Conservation (phyloP, 495 filamentous ascomycete genomes). For the Gamarada debralockiae region DNA sequence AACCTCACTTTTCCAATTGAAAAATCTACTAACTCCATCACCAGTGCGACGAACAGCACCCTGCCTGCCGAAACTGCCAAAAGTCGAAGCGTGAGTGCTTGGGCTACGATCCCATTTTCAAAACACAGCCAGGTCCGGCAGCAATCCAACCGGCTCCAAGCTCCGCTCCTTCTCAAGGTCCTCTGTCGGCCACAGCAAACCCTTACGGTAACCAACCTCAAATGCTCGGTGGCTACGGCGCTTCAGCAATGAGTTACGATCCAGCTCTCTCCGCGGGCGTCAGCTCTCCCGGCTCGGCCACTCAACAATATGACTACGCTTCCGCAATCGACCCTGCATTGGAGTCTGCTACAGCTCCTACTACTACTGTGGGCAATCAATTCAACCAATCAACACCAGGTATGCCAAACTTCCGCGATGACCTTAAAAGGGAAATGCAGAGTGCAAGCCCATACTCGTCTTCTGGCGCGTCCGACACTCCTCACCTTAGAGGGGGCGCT, state of each 20-base stretch:
- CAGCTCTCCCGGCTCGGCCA: slow-evolving; percentile 52
- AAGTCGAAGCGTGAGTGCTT: slow-evolving; percentile 97
- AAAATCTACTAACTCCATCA: slow-evolving; percentile 3
- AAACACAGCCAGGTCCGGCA: slow-evolving; percentile 73
- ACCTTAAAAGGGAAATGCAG: slow-evolving; percentile 29
- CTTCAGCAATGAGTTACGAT: slow-evolving; percentile 31
- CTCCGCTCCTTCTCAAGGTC: slow-evolving; percentile 24
- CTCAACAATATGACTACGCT: slow-evolving; percentile 65
- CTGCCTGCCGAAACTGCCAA: slow-evolving; percentile 92
- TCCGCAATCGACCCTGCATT: slow-evolving; percentile 74
- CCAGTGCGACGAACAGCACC: slow-evolving; percentile 95
- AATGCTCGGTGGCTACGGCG: slow-evolving; percentile 33
- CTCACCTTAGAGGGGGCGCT: slow-evolving; percentile 39
- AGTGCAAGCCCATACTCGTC: slow-evolving; percentile 39
- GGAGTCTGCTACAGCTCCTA: slow-evolving; percentile 38
- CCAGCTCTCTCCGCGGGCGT: slow-evolving; percentile 33
- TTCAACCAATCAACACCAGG: slow-evolving; percentile 21
- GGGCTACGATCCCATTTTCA: slow-evolving; percentile 98
- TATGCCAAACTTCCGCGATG: slow-evolving; percentile 29
- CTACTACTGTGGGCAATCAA: neutral
- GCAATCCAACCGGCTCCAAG: slow-evolving; percentile 66
- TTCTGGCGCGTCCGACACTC: slow-evolving; percentile 27
- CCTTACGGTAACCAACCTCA: slow-evolving; percentile 30
- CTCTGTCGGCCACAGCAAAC: slow-evolving; percentile 27
- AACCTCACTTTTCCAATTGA: neutral